Conservation (phyloP, 2,329 filamentous ascomycete species). For the Parafenestella ontariensis region DNA sequence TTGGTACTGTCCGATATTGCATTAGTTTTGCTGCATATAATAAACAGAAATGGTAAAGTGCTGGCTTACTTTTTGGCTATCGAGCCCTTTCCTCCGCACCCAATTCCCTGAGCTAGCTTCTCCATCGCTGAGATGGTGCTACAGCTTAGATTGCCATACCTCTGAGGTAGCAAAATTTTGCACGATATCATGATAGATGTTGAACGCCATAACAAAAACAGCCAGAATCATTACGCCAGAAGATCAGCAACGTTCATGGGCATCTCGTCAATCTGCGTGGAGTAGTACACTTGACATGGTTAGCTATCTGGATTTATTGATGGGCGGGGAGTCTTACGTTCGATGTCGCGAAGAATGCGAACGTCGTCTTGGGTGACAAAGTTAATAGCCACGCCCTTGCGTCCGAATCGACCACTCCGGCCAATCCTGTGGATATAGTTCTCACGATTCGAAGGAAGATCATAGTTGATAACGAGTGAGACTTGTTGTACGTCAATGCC, state of each 20-base stretch:
- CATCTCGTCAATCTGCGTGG: conserved; percentile 98
- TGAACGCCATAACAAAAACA: neutral
- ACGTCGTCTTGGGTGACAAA: conserved; percentile 99
- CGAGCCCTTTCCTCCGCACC: conserved; percentile 47
- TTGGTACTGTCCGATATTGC: conserved; percentile 10
- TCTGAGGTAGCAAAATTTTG: neutral
- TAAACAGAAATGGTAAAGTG: neutral
- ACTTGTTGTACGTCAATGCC: conserved; percentile 99
- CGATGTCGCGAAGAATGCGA: conserved; percentile 95
- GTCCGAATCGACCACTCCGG: conserved; percentile 90
- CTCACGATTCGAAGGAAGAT: conserved; percentile 96
- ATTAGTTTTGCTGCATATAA: conserved; percentile 1
- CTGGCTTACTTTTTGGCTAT: conserved; percentile 39
- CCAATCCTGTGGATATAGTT: conserved; percentile 99
- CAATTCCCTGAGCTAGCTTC: conserved; percentile 26
- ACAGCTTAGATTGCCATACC: neutral
- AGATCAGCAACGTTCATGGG: conserved; percentile 78
- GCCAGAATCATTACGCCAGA: conserved; percentile 28
- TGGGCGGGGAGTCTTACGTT: conserved; percentile 64
- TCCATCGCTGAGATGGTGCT: neutral
- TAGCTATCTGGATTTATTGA: conserved; percentile 32
- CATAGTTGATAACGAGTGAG: conserved; percentile 98
- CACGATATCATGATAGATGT: neutral
- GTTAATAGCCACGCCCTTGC: conserved; percentile 99
- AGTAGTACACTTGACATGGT: conserved; percentile 77